Conservation (phyloP, 2,329 filamentous ascomycete genomes). For the Knoxdaviesia capensis region DNA sequence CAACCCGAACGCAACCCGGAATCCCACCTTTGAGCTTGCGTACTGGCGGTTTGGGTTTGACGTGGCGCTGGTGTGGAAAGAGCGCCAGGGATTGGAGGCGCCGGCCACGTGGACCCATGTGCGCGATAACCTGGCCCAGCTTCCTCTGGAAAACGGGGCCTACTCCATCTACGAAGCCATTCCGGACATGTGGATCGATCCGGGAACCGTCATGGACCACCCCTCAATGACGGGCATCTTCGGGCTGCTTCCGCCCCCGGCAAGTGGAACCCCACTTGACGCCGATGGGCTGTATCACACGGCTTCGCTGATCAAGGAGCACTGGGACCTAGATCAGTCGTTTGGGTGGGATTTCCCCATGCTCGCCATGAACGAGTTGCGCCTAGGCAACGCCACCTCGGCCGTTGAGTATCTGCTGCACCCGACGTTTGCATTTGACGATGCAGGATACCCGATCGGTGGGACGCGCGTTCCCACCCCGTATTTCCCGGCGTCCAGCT, state of each 20-base stretch:
- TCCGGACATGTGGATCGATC: slow-evolving; percentile 19
- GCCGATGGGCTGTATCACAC: slow-evolving; percentile 15
- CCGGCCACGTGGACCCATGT: slow-evolving; percentile 26
- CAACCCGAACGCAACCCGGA: slow-evolving; percentile 31
- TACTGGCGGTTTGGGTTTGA: slow-evolving; percentile 42
- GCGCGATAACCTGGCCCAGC: slow-evolving; percentile 27
- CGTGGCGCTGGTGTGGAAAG: slow-evolving; percentile 30
- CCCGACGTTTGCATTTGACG: slow-evolving; percentile 30
- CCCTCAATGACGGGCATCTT: slow-evolving; percentile 22
- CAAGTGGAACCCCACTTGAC: slow-evolving; percentile 14
- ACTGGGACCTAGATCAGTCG: slow-evolving; percentile 18
- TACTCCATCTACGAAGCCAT: slow-evolving; percentile 34
- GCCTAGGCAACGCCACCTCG: slow-evolving; percentile 17
- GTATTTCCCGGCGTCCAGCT: slow-evolving; percentile 31
- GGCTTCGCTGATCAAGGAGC: slow-evolving; percentile 15
- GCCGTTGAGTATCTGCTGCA: slow-evolving; percentile 24
- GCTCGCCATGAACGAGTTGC: slow-evolving; percentile 22
- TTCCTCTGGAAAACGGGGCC: slow-evolving; percentile 26
- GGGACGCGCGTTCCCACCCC: slow-evolving; percentile 32
- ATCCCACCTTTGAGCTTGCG: slow-evolving; percentile 38
- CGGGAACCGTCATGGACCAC: slow-evolving; percentile 19
- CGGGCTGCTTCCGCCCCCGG: slow-evolving; percentile 19
- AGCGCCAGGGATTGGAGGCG: slow-evolving; percentile 19
- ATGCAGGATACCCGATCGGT: slow-evolving; percentile 32
- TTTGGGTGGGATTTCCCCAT: slow-evolving; percentile 25